Evolutionary conservation across 352 stramenopile species (phyloP).

Genomic region (Halophytophthora batemanensis): DNA sequence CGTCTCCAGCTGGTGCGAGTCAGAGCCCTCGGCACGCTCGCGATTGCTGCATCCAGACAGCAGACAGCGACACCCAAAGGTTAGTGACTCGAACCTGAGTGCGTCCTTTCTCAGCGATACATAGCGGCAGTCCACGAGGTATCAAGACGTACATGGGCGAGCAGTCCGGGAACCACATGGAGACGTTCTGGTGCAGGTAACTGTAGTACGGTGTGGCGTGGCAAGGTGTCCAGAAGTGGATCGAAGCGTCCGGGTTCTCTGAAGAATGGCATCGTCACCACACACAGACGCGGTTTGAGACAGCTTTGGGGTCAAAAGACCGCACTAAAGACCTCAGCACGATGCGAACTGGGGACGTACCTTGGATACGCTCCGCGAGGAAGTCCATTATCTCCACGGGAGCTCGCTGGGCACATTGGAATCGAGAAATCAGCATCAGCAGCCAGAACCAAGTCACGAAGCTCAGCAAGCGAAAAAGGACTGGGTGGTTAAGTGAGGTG

Average conservation of each 20-base stretch:
- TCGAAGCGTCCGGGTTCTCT: constrained; percentile 43
- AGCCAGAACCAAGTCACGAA: not conserved
- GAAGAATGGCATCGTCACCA: not conserved
- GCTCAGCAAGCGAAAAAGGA: constrained; percentile 30
- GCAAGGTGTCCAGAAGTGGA: constrained; percentile 86
- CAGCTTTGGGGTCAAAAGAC: not conserved
- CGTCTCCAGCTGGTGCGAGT: constrained; percentile 64
- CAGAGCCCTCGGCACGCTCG: constrained; percentile 46
- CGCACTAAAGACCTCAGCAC: not conserved
- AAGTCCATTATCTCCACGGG: constrained; percentile 82
- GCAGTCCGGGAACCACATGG: constrained; percentile 86
- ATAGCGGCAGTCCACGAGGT: too few relatives aligned
- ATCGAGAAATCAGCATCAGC: not conserved
- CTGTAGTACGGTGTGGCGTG: constrained; percentile 88
- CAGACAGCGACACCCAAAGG: not conserved
- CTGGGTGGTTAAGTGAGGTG: too few relatives aligned
- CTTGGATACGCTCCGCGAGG: constrained; percentile 48
- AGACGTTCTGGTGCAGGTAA: constrained; percentile 77
- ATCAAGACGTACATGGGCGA: constrained; percentile 55
- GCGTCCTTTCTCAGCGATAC: too few relatives aligned
- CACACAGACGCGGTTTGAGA: not conserved
- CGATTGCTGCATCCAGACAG: constrained; percentile 44
- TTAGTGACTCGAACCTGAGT: not conserved
- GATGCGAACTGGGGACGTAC: constrained; percentile 17
- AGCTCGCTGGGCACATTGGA: constrained; percentile 36